Evolutionary conservation across 2,329 filamentous ascomycete genomes (phyloP).

Genomic region (Colletotrichum plurivorum): DNA sequence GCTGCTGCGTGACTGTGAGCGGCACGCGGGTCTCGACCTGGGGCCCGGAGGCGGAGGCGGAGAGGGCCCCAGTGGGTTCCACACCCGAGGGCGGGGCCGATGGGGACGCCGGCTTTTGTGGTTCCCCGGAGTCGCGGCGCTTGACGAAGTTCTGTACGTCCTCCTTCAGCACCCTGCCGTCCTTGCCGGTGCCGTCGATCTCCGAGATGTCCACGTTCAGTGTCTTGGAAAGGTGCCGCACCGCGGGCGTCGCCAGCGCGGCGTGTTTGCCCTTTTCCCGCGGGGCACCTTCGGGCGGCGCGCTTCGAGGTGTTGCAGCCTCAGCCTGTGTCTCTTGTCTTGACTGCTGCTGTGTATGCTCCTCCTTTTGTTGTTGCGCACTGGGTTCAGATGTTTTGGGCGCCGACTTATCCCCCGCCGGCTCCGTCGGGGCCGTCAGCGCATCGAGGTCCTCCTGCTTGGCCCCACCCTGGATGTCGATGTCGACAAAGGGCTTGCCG

Average conservation of each 20-base stretch:
- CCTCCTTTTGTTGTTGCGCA: conserved; percentile 9
- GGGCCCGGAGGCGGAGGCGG: conserved; percentile 56
- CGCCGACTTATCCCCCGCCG: conserved; percentile 44
- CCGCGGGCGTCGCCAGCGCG: conserved; percentile 89
- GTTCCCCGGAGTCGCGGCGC: conserved; percentile 54
- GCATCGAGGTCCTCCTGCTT: conserved; percentile 71
- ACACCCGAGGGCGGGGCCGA: conserved; percentile 45
- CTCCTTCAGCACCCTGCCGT: conserved; percentile 92
- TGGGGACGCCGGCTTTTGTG: conserved; percentile 32
- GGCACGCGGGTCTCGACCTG: conserved; percentile 78
- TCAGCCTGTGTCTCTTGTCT: conserved; percentile 28
- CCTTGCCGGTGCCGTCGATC: conserved; percentile 87
- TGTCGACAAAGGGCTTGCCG: conserved; percentile 93
- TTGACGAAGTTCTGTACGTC: conserved; percentile 84
- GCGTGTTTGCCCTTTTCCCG: conserved; percentile 74
- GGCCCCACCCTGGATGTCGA: conserved; percentile 87
- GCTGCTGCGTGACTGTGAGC: conserved; percentile 84
- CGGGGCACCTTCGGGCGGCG: conserved; percentile 38
- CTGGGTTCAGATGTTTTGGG: conserved; percentile 40
- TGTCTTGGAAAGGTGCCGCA: conserved; percentile 88
- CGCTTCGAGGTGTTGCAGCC: not conserved
- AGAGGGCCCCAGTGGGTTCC: conserved; percentile 46
- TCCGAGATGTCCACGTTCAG: conserved; percentile 83
- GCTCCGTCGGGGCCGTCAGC: conserved; percentile 26
- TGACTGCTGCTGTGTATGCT: conserved; percentile 20